These are phyloP conservation scores for Xylaria grammica DNA, from an alignment of 495 filamentous ascomycete genomes.

Conservation along the genomic window DNA sequence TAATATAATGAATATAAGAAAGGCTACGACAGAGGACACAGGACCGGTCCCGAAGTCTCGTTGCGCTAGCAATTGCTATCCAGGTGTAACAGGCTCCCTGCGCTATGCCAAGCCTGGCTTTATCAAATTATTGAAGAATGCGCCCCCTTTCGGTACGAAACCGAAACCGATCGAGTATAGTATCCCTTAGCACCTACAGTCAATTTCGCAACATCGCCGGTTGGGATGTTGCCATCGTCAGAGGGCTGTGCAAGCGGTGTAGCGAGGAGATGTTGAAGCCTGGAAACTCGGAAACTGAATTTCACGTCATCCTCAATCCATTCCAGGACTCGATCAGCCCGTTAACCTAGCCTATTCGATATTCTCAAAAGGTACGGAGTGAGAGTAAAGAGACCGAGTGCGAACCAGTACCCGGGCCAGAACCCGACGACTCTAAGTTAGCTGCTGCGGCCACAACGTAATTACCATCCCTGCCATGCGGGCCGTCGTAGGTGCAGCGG, in stretches of 20 bases:
- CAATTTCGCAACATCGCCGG: background rate
- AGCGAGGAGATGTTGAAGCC: background rate
- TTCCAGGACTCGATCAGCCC: background rate
- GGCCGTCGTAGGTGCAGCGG: background rate
- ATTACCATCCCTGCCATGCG: slow-evolving; percentile 13
- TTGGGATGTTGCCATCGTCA: background rate
- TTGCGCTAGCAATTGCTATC: background rate
- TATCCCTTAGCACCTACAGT: background rate
- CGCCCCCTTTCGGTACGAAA: slow-evolving; percentile 2
- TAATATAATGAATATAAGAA: too few species aligned
- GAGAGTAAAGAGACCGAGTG: too few species aligned
- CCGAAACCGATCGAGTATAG: slow-evolving; percentile 9
- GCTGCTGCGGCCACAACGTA: too few species aligned
- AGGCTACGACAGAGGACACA: too few species aligned
- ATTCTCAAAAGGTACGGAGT: too few species aligned
- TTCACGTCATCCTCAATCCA: background rate
- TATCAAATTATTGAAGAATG: slow-evolving; percentile 12
- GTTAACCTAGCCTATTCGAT: too few species aligned
- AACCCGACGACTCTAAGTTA: too few species aligned
- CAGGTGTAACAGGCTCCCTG: background rate
- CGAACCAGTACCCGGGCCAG: too few species aligned
- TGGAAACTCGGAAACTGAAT: background rate
- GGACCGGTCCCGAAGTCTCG: too few species aligned
- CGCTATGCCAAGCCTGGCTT: background rate
- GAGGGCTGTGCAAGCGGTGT: background rate